These are phyloP conservation scores for Rhodotorula kratochvilovae DNA, from an alignment of 768 basidiomycete genomes.

Conservation along the genomic window DNA sequence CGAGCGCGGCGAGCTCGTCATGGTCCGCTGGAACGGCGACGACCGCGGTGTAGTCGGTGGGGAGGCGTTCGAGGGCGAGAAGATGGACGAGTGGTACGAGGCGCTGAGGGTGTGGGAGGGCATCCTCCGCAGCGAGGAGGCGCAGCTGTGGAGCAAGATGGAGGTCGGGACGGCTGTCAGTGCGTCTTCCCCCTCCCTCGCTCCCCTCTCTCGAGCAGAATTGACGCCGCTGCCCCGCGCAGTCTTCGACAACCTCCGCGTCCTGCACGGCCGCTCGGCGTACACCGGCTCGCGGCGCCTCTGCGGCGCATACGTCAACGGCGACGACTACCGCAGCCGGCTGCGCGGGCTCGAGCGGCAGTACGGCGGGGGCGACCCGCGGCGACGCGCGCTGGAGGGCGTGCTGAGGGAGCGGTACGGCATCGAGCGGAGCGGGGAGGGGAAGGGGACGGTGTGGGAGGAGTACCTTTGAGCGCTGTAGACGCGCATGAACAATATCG, in stretches of 20 bases:
- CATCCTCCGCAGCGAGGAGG: conserved; percentile 69
- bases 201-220: background rate
- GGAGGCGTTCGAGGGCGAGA: conserved; percentile 53
- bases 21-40: conserved; percentile 91
- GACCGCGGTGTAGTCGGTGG: conserved; percentile 71
- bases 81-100: conserved; percentile 80
- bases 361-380: conserved; percentile 28
- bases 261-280: conserved; percentile 86
- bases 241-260: conserved; percentile 90
- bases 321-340: conserved; percentile 82
- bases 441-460: conserved; percentile 2
- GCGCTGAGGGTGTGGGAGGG: conserved; percentile 75
- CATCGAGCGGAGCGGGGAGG: background rate
- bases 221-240: background rate
- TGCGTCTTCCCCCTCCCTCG: conserved; percentile 49
- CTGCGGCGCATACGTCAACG: conserved; percentile 91
- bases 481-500: no score
- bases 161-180: conserved; percentile 77
- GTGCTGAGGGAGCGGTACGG: background rate
- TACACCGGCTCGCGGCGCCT: conserved; percentile 83
- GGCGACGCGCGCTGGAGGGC: background rate
- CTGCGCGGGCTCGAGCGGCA: conserved; percentile 49
- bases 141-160: conserved; percentile 89
- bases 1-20: conserved; percentile 59
- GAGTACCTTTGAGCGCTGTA: conserved; percentile 9